Evolutionary conservation across 2,329 filamentous ascomycete genomes (phyloP), one percentile per base, ranked within the genome.

Genomic region (Microsporum audouinii): DNA sequence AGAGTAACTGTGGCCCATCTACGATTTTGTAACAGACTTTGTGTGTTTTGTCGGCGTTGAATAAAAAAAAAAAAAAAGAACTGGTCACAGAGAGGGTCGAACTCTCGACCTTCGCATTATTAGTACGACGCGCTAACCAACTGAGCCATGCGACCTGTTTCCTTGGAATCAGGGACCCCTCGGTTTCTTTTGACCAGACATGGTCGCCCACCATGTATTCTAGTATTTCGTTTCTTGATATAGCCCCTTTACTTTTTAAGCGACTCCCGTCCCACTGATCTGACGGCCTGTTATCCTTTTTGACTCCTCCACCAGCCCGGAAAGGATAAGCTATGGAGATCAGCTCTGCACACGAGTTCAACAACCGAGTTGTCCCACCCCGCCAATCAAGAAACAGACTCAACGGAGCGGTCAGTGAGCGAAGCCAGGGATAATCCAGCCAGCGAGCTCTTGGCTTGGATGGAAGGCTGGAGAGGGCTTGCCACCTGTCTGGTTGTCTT

Each of bases 61-160:
- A 43, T n/a, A 43, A 43, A 38, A 55, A 55, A 38, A 7, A 36
- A 55, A 55, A 53, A 53, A 55, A 31, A 55, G 23, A 36, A n/a
- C 23, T 55, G 51, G 51, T 55, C 51, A 55, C 51, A 55, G 51
- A 55, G 51, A 55, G 51, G 51, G 51, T 55, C 51, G 51, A 55
- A 55, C 51, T 55, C 51, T 55, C 51, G 51, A 55, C 51, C 51
- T 55, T 55, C 51, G 51, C 51, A 55, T 55, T 55, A 55, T 55
- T 55, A 55, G 51, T 55, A 55, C 51, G 51, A 55, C 51, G 51
- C 51, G 51, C 51, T 55, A 55, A 55, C 51, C 51, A 55, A 55
- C 51, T 55, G 51, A 55, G 51, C 51, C 51, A 55, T 55, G 51
- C 51, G 51, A 55, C 51, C 51, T 12, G 7, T 55, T 31, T 55